phyloP scores from a whole-genome alignment of 768 basidiomycete genomes.

The Hypholoma sublateritium region DNA sequence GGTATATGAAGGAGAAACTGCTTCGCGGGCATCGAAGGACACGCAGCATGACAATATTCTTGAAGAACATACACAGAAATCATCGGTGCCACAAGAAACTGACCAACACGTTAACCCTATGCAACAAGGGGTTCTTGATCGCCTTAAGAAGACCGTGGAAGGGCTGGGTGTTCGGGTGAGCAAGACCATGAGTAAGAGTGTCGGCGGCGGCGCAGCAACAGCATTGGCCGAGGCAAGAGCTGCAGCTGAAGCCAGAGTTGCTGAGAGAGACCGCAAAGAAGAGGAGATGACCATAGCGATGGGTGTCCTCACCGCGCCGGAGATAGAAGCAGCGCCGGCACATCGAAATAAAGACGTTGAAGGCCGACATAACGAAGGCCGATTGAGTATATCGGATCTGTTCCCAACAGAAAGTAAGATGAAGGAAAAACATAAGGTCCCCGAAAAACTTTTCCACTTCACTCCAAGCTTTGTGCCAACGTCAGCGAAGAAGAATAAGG shows the following conservation, averaged over 20 bases:
- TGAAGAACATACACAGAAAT: not conserved
- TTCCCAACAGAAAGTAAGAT: slow-evolving; percentile 36
- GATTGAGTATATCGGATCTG: slow-evolving; percentile 65
- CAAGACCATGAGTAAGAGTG: slow-evolving; percentile 61
- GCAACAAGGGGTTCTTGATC: slow-evolving; percentile 57
- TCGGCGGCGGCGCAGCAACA: slow-evolving; percentile 51
- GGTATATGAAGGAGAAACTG: slow-evolving; percentile 34
- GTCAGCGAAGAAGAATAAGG: slow-evolving; percentile 3
- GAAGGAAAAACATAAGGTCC: slow-evolving; percentile 33
- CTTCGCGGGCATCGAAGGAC: slow-evolving; percentile 34
- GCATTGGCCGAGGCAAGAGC: slow-evolving; percentile 70
- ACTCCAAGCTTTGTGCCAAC: slow-evolving; percentile 14
- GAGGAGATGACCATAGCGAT: slow-evolving; percentile 31
- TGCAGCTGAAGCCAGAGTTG: slow-evolving; percentile 68
- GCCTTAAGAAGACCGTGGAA: slow-evolving; percentile 72
- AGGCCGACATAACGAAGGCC: slow-evolving; percentile 27
- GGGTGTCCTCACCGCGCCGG: slow-evolving; percentile 4
- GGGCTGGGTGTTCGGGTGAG: slow-evolving; percentile 58
- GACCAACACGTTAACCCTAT: not conserved
- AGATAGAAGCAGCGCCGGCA: slow-evolving; percentile 3
- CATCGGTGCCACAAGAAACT: not conserved
- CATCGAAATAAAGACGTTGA: slow-evolving; percentile 1
- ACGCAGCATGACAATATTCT: slow-evolving; percentile 22
- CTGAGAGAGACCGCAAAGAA: slow-evolving; percentile 57
- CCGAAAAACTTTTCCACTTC: slow-evolving; percentile 26